phyloP scores from a whole-genome alignment of 2,329 filamentous ascomycete genomes.

The Alternaria solani region DNA sequence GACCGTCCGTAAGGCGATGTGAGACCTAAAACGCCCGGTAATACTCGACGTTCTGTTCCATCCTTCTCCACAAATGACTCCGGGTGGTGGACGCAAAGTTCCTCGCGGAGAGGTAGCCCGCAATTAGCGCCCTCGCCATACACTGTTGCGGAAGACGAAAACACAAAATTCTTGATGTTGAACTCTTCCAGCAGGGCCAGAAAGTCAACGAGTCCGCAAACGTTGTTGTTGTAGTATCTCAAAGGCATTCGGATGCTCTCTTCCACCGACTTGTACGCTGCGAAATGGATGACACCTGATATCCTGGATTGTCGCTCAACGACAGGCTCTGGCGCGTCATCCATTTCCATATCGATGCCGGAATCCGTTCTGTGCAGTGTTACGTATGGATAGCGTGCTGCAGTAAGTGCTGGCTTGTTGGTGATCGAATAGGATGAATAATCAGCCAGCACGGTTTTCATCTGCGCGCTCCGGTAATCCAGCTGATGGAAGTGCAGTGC shows the following conservation, averaged over 20 bases:
- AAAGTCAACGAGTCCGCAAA: slow-evolving; percentile 69
- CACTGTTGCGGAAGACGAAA: slow-evolving; percentile 73
- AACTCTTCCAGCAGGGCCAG: slow-evolving; percentile 65
- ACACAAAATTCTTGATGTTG: slow-evolving; percentile 71
- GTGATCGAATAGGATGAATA: slow-evolving; percentile 47
- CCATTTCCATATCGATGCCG: slow-evolving; percentile 40
- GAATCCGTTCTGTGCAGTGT: slow-evolving; percentile 42
- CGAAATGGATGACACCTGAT: slow-evolving; percentile 73
- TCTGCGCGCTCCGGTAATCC: slow-evolving; percentile 57
- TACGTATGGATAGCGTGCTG: slow-evolving; percentile 39
- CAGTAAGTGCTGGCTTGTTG: slow-evolving; percentile 23
- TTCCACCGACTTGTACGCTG: slow-evolving; percentile 71
- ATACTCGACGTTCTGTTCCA: slow-evolving; percentile 53
- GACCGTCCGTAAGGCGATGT: slow-evolving; percentile 72
- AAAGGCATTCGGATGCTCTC: slow-evolving; percentile 69
- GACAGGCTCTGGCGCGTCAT: slow-evolving; percentile 29
- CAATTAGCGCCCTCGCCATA: slow-evolving; percentile 61
- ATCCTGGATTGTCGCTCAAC: slow-evolving; percentile 59
- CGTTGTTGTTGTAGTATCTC: slow-evolving; percentile 73
- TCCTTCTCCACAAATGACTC: slow-evolving; percentile 56
- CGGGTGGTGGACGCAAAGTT: slow-evolving; percentile 62
- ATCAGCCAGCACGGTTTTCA: slow-evolving; percentile 55
- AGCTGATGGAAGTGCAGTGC: slow-evolving; percentile 57
- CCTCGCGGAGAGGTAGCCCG: slow-evolving; percentile 63
- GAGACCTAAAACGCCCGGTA: slow-evolving; percentile 63